These are phyloP conservation scores for Backusella circina DNA, from an alignment of 192 early-diverging fungal species.

Conservation along the genomic window DNA sequence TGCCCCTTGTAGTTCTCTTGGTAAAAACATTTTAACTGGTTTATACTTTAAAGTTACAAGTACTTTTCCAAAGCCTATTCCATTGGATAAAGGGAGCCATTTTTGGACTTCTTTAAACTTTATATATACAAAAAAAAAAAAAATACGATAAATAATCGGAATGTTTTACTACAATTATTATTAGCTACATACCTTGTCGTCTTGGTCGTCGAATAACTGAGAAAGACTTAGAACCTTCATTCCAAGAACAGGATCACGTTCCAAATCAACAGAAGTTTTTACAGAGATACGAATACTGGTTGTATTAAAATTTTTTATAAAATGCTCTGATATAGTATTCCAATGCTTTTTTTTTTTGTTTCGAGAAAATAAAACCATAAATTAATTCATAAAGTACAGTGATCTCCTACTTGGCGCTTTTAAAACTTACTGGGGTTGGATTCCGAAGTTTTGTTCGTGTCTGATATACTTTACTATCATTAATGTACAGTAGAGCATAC, in stretches of 20 bases:
- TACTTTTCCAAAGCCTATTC: constrained; percentile 30
- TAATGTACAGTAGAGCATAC: constrained; percentile 25
- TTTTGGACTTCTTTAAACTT: constrained; percentile 12
- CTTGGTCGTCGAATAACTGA: constrained; percentile 13
- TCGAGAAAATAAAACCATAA: neutral
- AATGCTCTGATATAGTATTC: constrained; percentile 26
- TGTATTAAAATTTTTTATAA: constrained; percentile 6
- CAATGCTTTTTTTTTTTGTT: constrained; percentile 15
- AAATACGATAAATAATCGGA: neutral
- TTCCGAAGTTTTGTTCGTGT: constrained; percentile 12
- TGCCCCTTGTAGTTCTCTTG: constrained; percentile 7
- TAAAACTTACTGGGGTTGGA: constrained; percentile 18
- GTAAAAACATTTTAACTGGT: constrained; percentile 20
- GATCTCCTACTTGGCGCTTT: neutral
- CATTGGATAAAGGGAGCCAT: constrained; percentile 24
- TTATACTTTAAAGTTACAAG: constrained; percentile 22
- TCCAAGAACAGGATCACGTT: constrained; percentile 22
- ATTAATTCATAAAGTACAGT: neutral
- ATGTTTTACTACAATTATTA: neutral
- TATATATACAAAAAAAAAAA: too few relatives aligned
- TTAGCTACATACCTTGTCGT: neutral
- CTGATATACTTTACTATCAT: constrained; percentile 23
- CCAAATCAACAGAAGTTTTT: constrained; percentile 22
- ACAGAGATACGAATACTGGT: constrained; percentile 15
- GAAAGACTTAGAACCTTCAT: constrained; percentile 6